These are phyloP conservation scores for Magnaporthiopsis rhizophila DNA, from an alignment of 2,329 filamentous ascomycete genomes.

Conservation along the genomic window DNA sequence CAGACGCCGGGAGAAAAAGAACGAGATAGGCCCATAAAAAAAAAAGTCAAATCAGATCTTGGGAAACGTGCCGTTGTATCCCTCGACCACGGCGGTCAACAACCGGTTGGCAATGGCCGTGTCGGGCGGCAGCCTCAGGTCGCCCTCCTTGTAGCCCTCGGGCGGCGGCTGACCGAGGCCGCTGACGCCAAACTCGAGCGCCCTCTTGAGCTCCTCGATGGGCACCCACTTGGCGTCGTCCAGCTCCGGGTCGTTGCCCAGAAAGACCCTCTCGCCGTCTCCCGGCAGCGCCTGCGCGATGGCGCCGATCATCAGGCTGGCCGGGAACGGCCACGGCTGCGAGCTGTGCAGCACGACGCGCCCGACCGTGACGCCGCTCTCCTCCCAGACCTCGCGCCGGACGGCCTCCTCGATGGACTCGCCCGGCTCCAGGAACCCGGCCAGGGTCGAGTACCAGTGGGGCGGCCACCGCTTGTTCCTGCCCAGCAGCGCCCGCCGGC, in stretches of 20 bases:
- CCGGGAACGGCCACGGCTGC: constrained; percentile 82
- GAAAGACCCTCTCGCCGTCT: constrained; percentile 66
- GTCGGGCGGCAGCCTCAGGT: constrained; percentile 68
- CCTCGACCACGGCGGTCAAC: constrained; percentile 69
- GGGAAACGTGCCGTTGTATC: constrained; percentile 52
- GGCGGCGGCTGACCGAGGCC: constrained; percentile 57
- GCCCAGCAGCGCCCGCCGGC: constrained; percentile 71
- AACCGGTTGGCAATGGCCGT: constrained; percentile 92
- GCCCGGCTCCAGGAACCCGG: constrained; percentile 77
- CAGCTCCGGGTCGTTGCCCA: constrained; percentile 86
- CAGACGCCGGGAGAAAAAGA: not conserved
- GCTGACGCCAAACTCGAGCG: constrained; percentile 59
- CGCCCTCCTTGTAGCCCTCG: constrained; percentile 65
- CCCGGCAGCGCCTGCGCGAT: constrained; percentile 76
- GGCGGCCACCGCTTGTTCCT: constrained; percentile 76
- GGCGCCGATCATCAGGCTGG: constrained; percentile 78
- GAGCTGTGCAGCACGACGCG: constrained; percentile 75
- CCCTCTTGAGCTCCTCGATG: constrained; percentile 71
- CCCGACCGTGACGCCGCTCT: constrained; percentile 68
- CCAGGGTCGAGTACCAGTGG: constrained; percentile 82
- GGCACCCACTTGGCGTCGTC: constrained; percentile 85
- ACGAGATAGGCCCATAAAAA: not conserved
- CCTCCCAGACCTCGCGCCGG: constrained; percentile 78
- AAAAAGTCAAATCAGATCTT: constrained; percentile 48
- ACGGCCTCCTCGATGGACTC: constrained; percentile 83